Conservation (phyloP, 2,329 filamentous ascomycete species). For the Colletotrichum sp. region DNA sequence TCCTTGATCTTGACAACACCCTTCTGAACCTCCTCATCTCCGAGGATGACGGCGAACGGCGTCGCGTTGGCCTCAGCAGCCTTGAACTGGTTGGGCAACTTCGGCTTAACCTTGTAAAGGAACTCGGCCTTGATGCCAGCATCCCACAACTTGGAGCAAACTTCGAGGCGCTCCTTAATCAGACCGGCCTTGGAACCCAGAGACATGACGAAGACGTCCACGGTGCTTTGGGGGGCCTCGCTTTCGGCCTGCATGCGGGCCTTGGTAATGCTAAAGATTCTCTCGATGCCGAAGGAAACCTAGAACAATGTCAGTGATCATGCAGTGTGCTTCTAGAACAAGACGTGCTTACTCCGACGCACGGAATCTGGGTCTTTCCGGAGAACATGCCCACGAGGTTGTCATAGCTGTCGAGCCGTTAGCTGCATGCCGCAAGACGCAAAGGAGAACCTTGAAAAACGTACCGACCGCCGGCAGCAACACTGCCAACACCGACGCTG, state of each 20-base stretch:
- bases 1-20: constrained; percentile 90
- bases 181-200: constrained; percentile 86
- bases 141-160: constrained; percentile 80
- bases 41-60: constrained; percentile 87
- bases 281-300: constrained; percentile 86
- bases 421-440: not conserved
- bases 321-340: not conserved
- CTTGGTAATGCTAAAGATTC: constrained; percentile 90
- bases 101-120: constrained; percentile 88
- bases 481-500: constrained; percentile 83
- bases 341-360: constrained; percentile 63
- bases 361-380: constrained; percentile 84
- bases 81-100: constrained; percentile 89
- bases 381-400: constrained; percentile 94
- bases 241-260: constrained; percentile 70
- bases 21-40: constrained; percentile 84
- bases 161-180: constrained; percentile 81
- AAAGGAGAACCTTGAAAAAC: constrained; percentile 36
- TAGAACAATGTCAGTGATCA: constrained; percentile 54
- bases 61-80: constrained; percentile 80
- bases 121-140: constrained; percentile 93
- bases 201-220: constrained; percentile 94
- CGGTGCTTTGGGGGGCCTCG: constrained; percentile 59
- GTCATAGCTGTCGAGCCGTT: constrained; percentile 78
- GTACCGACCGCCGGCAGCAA: constrained; percentile 74